Conservation (phyloP, 1,284 basidiomycete genomes). For the Malassezia yamatoensis region DNA sequence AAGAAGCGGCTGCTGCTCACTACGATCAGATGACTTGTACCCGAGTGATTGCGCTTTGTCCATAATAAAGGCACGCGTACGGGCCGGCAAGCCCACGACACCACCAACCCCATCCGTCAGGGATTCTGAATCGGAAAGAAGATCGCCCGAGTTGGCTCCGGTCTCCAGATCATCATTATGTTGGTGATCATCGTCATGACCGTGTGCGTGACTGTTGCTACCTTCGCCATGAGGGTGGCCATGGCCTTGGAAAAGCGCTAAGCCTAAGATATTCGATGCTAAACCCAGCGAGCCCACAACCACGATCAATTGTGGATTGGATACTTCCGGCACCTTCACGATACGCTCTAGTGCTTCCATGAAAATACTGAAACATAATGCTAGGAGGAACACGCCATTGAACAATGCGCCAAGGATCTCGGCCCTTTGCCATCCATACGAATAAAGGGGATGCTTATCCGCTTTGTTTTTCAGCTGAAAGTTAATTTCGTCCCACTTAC, state of each 20-base stretch:
- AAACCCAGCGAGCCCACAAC: constrained; percentile 82
- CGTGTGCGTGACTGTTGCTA: constrained; percentile 55
- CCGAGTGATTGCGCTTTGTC: constrained; percentile 71
- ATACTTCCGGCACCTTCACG: constrained; percentile 66
- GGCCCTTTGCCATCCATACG: constrained; percentile 96
- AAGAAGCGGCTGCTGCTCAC: constrained; percentile 7
- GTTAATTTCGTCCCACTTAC: background rate
- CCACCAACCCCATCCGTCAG: constrained; percentile 24
- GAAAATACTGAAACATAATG: constrained; percentile 89
- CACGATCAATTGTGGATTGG: constrained; percentile 73
- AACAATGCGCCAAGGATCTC: constrained; percentile 74
- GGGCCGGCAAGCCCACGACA: constrained; percentile 73
- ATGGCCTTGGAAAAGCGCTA: constrained; percentile 79
- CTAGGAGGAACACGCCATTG: constrained; percentile 91
- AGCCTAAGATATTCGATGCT: constrained; percentile 79
- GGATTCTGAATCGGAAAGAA: constrained; percentile 11
- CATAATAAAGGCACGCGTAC: constrained; percentile 75
- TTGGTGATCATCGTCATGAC: constrained; percentile 14
- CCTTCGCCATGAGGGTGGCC: constrained; percentile 51
- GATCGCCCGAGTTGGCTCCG: constrained; percentile 7
- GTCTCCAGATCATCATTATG: background rate
- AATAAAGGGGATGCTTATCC: constrained; percentile 55
- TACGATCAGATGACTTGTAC: constrained; percentile 22
- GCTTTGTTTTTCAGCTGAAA: constrained; percentile 9
- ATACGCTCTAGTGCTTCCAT: constrained; percentile 86